Evolutionary conservation across 331 rosid species (phyloP), one percentile per base, ranked within the genome.

Genomic region (Acacia pycnantha): DNA sequence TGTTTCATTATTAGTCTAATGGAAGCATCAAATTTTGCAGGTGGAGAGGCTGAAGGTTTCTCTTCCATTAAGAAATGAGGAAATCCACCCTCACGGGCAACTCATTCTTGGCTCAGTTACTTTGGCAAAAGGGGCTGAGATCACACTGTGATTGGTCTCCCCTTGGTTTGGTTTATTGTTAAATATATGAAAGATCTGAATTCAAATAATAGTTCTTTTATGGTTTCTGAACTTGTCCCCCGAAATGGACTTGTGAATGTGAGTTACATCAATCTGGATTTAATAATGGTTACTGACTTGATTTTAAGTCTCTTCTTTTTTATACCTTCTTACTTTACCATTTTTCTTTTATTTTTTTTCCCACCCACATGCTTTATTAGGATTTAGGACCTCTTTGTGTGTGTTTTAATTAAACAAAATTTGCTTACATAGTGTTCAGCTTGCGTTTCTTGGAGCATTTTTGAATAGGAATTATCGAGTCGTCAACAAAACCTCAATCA

Each of bases 41-140:
- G 91, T 86, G 89, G 68, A 81, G 88, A 74, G 80, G 89, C 53
- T 64, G 85, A 86, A 59, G 87, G 83, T 74, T 68, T 53, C 68
- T 78, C 81, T 69, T 79, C 73, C 79, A 65, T 79, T 76, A 77
- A 70, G 76, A 74, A 74, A 83, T 76, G 79, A 69, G 67, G 86
- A 86, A 76, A 64, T 43, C 76, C 76, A 82, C 77, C 87, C 71
- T 66, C 79, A 65, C 86, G 68, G 98, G 98, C 98, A 94, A 94
- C 47, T 94, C 97, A 92, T 94, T 92, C 98, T 92, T 94, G 98
- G 97, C 98, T 94, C 84, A 78, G 91, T 87, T 83, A 74, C 77
- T 48, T 74, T 29, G 19, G 41, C 43, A 15, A 16, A 54, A 33
- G 68, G 82, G 79, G 86, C 79, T 81, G 88, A 54, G 65, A 81